Conservation (phyloP, 2,329 filamentous ascomycete species). For the Arachnomyces sp. region DNA sequence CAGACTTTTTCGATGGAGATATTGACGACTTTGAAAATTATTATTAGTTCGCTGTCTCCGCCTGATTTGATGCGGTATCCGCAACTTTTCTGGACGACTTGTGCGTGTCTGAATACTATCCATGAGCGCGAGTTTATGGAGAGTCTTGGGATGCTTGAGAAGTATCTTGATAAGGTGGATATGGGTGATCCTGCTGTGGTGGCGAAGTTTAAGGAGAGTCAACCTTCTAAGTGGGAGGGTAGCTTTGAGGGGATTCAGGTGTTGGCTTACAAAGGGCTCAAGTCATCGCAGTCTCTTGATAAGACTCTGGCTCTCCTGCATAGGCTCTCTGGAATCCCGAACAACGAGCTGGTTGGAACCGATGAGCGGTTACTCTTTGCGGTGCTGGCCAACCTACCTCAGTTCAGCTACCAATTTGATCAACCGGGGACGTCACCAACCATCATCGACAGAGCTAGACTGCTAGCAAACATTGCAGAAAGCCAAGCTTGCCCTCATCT, state of each 20-base stretch:
- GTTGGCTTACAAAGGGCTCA: constrained; percentile 81
- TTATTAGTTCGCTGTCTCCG: constrained; percentile 75
- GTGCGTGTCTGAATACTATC: constrained; percentile 91
- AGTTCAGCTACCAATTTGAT: constrained; percentile 74
- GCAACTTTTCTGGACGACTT: constrained; percentile 96
- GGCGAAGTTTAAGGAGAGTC: constrained; percentile 63
- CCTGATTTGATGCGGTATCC: constrained; percentile 80
- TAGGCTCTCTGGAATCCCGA: constrained; percentile 67
- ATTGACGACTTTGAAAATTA: constrained; percentile 81
- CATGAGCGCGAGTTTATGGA: constrained; percentile 93
- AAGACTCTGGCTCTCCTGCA: constrained; percentile 70
- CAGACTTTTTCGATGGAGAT: constrained; percentile 98
- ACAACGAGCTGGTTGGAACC: constrained; percentile 71
- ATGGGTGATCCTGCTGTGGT: constrained; percentile 62
- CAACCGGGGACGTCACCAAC: constrained; percentile 46
- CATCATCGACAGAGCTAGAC: constrained; percentile 55
- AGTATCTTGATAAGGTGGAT: constrained; percentile 75
- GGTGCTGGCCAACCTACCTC: constrained; percentile 82
- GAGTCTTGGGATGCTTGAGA: constrained; percentile 82
- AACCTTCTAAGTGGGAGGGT: constrained; percentile 82
- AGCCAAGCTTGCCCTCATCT: constrained; percentile 60
- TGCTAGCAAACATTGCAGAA: constrained; percentile 65
- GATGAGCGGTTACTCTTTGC: constrained; percentile 76
- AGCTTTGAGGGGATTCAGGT: constrained; percentile 77
- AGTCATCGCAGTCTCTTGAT: constrained; percentile 75